These are phyloP conservation scores for Alternaria arbusti DNA, from an alignment of 2,329 filamentous ascomycete species.

Conservation along the genomic window DNA sequence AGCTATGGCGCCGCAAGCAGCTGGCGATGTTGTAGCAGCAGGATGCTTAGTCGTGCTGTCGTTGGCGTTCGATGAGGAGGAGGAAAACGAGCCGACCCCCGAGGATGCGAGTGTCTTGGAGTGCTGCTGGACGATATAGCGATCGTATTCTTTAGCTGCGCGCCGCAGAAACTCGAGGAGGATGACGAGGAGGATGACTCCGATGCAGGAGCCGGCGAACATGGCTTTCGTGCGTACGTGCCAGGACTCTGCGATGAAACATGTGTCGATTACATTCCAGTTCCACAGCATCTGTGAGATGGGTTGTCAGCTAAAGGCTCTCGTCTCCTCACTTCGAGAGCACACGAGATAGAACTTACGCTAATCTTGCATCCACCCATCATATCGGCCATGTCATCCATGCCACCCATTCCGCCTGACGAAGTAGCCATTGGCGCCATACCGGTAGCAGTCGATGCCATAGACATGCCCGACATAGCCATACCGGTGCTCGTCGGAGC, in stretches of 20 bases:
- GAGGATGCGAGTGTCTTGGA: slow-evolving; percentile 24
- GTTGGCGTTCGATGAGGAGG: slow-evolving; percentile 16
- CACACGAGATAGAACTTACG: slow-evolving; percentile 17
- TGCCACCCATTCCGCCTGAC: slow-evolving; percentile 27
- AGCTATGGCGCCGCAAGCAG: not conserved
- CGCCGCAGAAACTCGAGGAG: slow-evolving; percentile 75
- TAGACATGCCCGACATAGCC: slow-evolving; percentile 12
- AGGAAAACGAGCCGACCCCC: slow-evolving; percentile 12
- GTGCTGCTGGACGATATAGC: slow-evolving; percentile 65
- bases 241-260: slow-evolving; percentile 75
- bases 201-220: slow-evolving; percentile 84
- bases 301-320: not conserved
- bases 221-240: slow-evolving; percentile 70
- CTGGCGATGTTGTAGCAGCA: slow-evolving; percentile 4
- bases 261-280: slow-evolving; percentile 74
- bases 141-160: slow-evolving; percentile 75
- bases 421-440: slow-evolving; percentile 23
- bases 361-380: slow-evolving; percentile 42
- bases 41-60: slow-evolving; percentile 19
- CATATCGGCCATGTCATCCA: slow-evolving; percentile 31
- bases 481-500: not conserved
- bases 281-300: slow-evolving; percentile 74
- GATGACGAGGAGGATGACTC: slow-evolving; percentile 75
- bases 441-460: slow-evolving; percentile 6
- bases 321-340: not conserved